phyloP scores from a whole-genome alignment of 257 asterid genomes.

The Capsicum rhomboideum region DNA sequence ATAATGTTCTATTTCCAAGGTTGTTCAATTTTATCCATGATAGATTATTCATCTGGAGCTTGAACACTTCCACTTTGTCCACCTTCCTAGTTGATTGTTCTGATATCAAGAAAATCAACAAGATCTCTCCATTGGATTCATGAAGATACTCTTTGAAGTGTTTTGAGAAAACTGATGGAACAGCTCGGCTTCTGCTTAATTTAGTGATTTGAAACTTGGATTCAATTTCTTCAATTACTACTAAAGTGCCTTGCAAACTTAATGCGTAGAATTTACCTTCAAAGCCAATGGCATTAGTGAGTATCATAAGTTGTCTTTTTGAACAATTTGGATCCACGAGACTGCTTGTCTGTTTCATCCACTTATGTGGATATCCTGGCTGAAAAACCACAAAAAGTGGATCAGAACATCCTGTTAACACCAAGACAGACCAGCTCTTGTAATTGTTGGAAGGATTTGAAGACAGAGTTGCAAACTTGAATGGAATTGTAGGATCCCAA shows the following conservation, averaged over 20 bases:
- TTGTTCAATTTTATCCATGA: constrained; percentile 10
- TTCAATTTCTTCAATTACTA: constrained; percentile 6
- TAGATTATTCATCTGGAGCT: not conserved
- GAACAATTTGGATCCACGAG: constrained; percentile 5
- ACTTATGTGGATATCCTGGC: not conserved
- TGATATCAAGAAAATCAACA: constrained; percentile 20
- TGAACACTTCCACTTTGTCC: constrained; percentile 19
- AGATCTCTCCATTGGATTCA: constrained; percentile 25
- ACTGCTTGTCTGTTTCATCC: constrained; percentile 2
- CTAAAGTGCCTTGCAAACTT: constrained; percentile 8
- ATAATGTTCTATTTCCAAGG: constrained; percentile 21
- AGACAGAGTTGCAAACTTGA: constrained; percentile 9
- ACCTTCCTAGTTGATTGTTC: not conserved
- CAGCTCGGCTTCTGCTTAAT: constrained; percentile 11
- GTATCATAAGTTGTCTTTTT: not conserved
- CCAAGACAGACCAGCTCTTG: not conserved
- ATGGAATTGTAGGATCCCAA: constrained; percentile 14
- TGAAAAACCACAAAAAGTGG: constrained; percentile 6
- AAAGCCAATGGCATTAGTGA: constrained; percentile 11
- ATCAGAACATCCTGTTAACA: constrained; percentile 9
- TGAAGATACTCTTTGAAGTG: constrained; percentile 18
- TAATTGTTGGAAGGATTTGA: not conserved
- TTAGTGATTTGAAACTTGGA: constrained; percentile 11
- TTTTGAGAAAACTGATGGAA: constrained; percentile 8
- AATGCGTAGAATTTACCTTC: constrained; percentile 17